Evolutionary conservation across 495 filamentous ascomycete genomes (phyloP).

Genomic region (Tuber umbilicatum): DNA sequence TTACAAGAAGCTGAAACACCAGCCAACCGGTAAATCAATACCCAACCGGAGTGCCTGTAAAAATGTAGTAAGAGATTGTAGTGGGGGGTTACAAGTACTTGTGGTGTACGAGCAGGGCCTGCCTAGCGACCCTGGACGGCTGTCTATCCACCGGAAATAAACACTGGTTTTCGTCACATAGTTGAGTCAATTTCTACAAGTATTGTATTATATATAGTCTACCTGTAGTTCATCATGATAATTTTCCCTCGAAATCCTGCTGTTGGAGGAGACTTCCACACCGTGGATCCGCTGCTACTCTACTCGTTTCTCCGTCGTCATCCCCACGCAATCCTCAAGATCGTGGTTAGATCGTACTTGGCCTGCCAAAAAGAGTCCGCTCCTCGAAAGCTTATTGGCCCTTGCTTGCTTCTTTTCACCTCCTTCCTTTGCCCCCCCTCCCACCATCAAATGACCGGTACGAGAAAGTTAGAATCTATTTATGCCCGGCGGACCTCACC

Average conservation of each 20-base stretch:
- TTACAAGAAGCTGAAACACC: not conserved
- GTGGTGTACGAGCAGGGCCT: not conserved
- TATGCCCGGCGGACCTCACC: slow-evolving; percentile 1
- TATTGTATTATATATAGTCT: no score
- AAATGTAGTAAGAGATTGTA: not conserved
- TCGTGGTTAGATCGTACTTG: slow-evolving; percentile 35
- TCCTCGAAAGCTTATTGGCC: slow-evolving; percentile 19
- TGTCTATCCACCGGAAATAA: not conserved
- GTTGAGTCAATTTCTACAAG: no score
- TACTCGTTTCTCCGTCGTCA: slow-evolving; percentile 20
- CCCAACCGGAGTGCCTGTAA: not conserved
- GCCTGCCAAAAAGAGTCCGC: slow-evolving; percentile 22
- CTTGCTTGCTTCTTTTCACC: slow-evolving; percentile 28
- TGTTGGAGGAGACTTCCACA: not conserved
- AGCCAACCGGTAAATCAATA: not conserved
- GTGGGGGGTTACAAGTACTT: not conserved
- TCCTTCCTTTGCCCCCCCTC: slow-evolving; percentile 19
- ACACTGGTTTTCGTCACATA: slow-evolving; percentile 14
- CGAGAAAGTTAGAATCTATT: not conserved
- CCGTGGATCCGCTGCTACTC: slow-evolving; percentile 3
- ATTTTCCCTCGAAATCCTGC: not conserved
- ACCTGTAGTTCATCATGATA: not conserved
- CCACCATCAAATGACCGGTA: not conserved
- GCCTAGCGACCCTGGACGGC: not conserved
- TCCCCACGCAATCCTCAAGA: slow-evolving; percentile 31